Percentiles rank a stretch among this genome's conserved stretches.
phyloP scores from a whole-genome alignment of 2,329 filamentous ascomycete genomes.

The Pseudogymnoascus sp. region DNA sequence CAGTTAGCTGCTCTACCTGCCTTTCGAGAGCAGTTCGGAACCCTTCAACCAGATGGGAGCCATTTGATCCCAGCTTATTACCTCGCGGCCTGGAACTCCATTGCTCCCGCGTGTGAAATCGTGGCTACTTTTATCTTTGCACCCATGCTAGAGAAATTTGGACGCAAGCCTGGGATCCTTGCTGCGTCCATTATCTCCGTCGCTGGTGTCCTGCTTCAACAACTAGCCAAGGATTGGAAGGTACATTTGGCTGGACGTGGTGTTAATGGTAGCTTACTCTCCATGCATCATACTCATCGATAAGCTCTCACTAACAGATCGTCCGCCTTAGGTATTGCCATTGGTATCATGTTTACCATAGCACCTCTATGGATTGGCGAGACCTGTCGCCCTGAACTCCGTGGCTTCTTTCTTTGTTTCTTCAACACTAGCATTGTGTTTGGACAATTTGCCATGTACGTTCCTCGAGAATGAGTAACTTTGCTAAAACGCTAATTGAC shows the following conservation, averaged over 20 bases:
- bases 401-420: constrained; percentile 33
- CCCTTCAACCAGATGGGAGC: constrained; percentile 19
- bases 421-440: constrained; percentile 32
- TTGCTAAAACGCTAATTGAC: neutral
- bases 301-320: neutral
- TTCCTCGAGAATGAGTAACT: neutral
- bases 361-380: constrained; percentile 33
- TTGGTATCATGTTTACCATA: constrained; percentile 31
- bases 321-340: constrained; percentile 20
- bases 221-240: constrained; percentile 24
- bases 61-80: constrained; percentile 26
- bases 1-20: constrained; percentile 24
- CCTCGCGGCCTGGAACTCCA: constrained; percentile 27
- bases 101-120: constrained; percentile 24
- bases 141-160: constrained; percentile 27
- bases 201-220: constrained; percentile 26
- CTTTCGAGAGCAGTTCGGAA: constrained; percentile 17
- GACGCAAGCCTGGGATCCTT: constrained; percentile 26
- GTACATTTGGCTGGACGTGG: constrained; percentile 24
- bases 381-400: constrained; percentile 29
- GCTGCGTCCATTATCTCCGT: constrained; percentile 22
- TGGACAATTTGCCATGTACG: constrained; percentile 26
- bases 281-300: neutral
- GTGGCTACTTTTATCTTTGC: constrained; percentile 23
- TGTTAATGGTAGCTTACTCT: constrained; percentile 19